These are phyloP conservation scores for Mallotus repandus DNA, from an alignment of 441 rosid species.

Conservation along the genomic window DNA sequence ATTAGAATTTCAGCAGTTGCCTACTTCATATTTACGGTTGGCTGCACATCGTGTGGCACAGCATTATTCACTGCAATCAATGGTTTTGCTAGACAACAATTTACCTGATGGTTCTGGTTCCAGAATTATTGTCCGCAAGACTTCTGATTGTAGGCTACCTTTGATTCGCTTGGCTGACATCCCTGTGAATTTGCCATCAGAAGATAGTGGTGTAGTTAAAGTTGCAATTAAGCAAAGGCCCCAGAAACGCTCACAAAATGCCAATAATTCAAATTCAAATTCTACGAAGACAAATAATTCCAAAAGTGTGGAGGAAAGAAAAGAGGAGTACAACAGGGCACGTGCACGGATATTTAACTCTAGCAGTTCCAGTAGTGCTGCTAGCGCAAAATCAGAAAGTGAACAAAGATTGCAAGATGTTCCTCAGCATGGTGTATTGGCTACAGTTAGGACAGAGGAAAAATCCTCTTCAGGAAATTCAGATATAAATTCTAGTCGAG, in stretches of 20 bases:
- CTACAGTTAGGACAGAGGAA: slow-evolving; percentile 45
- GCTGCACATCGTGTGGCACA: slow-evolving; percentile 92
- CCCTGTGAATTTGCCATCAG: slow-evolving; percentile 64
- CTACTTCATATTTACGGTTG: slow-evolving; percentile 75
- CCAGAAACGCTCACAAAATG: slow-evolving; percentile 44
- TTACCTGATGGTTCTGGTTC: slow-evolving; percentile 67
- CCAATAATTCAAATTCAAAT: slow-evolving; percentile 37
- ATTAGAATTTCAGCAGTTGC: slow-evolving; percentile 75
- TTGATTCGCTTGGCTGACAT: slow-evolving; percentile 67
- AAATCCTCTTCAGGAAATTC: slow-evolving; percentile 40
- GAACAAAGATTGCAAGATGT: slow-evolving; percentile 51
- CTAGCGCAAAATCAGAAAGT: slow-evolving; percentile 37
- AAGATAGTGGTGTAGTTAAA: slow-evolving; percentile 48
- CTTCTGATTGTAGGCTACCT: slow-evolving; percentile 60
- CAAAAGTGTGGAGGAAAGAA: slow-evolving; percentile 82
- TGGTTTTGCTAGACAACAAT: slow-evolving; percentile 70
- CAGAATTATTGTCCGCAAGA: slow-evolving; percentile 67
- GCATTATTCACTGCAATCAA: slow-evolving; percentile 77
- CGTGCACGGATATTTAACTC: slow-evolving; percentile 78
- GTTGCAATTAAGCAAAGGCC: slow-evolving; percentile 86
- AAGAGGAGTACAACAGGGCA: slow-evolving; percentile 80
- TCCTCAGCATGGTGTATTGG: slow-evolving; percentile 39
- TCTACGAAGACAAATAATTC: slow-evolving; percentile 48
- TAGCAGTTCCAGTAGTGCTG: slow-evolving; percentile 31
- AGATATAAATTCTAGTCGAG: slow-evolving; percentile 45